phyloP scores from a whole-genome alignment of 768 basidiomycete species.

The Serpula lacrymans region DNA sequence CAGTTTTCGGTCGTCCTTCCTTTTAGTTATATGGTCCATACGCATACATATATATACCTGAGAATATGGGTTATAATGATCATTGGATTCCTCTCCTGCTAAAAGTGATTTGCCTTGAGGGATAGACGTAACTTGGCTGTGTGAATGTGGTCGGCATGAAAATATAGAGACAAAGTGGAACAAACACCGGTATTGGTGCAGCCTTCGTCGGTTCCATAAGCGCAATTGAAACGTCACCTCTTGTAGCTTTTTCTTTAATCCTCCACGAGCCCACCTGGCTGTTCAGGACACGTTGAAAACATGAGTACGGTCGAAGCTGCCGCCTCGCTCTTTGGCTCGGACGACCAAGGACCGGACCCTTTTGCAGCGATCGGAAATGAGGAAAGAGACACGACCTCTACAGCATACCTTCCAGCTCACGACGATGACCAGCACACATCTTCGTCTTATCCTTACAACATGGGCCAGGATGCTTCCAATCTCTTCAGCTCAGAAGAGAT shows the following conservation, averaged over 20 bases:
- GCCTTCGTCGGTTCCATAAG: not conserved
- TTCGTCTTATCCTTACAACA: conserved; percentile 21
- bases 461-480: conserved; percentile 36
- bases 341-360: conserved; percentile 58
- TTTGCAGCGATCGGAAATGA: conserved; percentile 57
- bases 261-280: conserved; percentile 9
- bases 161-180: conserved; percentile 22
- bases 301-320: conserved; percentile 76
- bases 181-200: conserved; percentile 20
- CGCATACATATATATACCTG: conserved; percentile 10
- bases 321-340: conserved; percentile 73
- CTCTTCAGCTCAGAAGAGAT: conserved; percentile 34
- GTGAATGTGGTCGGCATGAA: too few species aligned
- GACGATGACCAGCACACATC: conserved; percentile 18
- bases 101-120: too few species aligned
- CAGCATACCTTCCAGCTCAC: conserved; percentile 15
- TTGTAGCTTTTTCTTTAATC: conserved; percentile 6
- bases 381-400: conserved; percentile 23
- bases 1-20: conserved; percentile 6
- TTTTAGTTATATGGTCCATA: conserved; percentile 12
- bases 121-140: too few species aligned
- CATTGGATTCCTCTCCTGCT: conserved; percentile 4
- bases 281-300: conserved; percentile 29
- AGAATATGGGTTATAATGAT: conserved; percentile 17
- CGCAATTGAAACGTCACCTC: conserved; percentile 11